Evolutionary conservation across 306 rosid genomes (phyloP), one percentile per base, ranked within the genome.

Genomic region (Ormosia semicastrata): DNA sequence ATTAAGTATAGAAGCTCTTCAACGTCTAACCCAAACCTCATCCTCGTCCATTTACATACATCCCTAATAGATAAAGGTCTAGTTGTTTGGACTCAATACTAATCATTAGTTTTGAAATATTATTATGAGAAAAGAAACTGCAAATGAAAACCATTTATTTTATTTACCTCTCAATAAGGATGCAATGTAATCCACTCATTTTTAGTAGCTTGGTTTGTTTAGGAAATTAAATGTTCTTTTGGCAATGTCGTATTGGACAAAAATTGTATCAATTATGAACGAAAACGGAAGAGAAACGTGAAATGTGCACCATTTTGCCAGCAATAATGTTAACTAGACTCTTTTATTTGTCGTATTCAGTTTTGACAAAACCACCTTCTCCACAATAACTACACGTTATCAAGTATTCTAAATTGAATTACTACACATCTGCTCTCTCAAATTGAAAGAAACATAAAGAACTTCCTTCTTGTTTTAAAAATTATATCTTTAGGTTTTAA

Each of bases 341-440:
- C 29, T 77, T 78, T 49, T 59, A 65, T 75, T 77, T 78, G 84
- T 86, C 59, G 8, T 47, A 8, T 62, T 62, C 18, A 49, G 32
- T 66, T 75, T 52, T 17, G 84, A 73, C 78, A 68, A 78, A 82
- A 18, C 44, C 75, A 33, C 41, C 33, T 52, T 37, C 44, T 17
- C 47, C 50, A 10, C 70, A 73, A 40, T 49, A 57, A 77, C 66
- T 77, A 60, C 50, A 11, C 37, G 13, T 58, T 18, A 13, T 65
- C 44, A 10, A 46, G 4, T 54, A 40, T 60, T 76, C 18, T 66
- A 46, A 57, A 82, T 8, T 14, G 15, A 13, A 36, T 47, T 75
- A 57, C 67, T 37, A 34, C 57, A 18, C 40, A 6, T 46, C 36
- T 58, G 50, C 40, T 57, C 46, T 57, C 46, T 67, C 40, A 2